Evolutionary conservation across 768 basidiomycete genomes (phyloP), one percentile per base, ranked within the genome.

Genomic region (Termitomyces bulborhizus): DNA sequence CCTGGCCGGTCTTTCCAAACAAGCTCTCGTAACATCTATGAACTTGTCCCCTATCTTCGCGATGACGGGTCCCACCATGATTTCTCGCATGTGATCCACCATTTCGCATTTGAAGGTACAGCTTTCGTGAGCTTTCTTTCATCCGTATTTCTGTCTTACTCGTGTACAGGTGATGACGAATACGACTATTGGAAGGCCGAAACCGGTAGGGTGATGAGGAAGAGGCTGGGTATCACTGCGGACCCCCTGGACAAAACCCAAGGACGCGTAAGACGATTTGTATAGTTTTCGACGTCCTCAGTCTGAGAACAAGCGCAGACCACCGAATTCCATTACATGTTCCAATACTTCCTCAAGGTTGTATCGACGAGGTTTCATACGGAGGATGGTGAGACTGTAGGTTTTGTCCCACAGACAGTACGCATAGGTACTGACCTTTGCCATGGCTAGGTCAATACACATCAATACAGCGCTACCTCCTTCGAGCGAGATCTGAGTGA

Each of bases 331-430:
- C 82, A 93, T 61, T 96, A 92, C 69, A 94, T 97, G 93, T 97
- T 93, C 81, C 93, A 98, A 67, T 96, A 98, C 72, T 98, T 98
- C 84, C 78, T 99, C 65, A 99, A 99, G 71, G 96, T 99, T 44
- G 97, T 99, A 40, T 93, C 93, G 6, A 99, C 96, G 2, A 88
- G 89, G 66, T 98, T 97, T 74, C 80, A 83, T 58, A 89, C 86
- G n/a, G 74, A 96, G 27, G 82, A 88, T 57, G 88, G 85, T 31
- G 80, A 86, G 62, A 67, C 72, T 9, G 88, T 89, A 65, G 42
- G 82, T 72, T 42, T 11, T 26, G 11, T 21, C 31, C 18, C 18
- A 3, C 6, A 11, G 6, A 21, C 42, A 4, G 26, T 43, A 24
- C 15, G 21, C 29, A 36, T 57, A 31, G 42, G 26, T 46, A 47